Evolutionary conservation across 306 rosid species (phyloP).

Genomic region (Herpetospermum pedunculosum): DNA sequence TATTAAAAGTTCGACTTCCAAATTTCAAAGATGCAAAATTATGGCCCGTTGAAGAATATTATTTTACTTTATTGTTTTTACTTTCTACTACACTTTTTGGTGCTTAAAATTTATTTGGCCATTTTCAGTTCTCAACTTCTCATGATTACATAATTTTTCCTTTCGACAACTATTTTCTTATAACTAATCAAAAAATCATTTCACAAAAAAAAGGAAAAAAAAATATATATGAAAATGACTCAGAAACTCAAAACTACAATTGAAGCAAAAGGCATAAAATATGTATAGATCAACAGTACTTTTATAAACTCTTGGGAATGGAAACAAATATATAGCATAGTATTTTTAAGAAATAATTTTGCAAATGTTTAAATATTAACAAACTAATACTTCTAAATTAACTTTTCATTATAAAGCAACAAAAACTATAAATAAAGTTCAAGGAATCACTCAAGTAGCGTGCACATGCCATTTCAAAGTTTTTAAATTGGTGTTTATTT

Average conservation of each 20-base stretch:
- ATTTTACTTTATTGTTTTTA: neutral
- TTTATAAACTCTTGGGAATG: neutral
- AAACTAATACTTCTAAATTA: neutral
- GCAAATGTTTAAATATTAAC: neutral
- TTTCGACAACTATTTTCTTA: too few relatives aligned
- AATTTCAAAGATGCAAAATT: neutral
- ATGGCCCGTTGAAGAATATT: neutral
- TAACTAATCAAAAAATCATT: neutral
- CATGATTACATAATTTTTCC: too few relatives aligned
- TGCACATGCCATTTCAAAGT: too few relatives aligned
- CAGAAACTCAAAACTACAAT: neutral
- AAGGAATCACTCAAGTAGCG: neutral
- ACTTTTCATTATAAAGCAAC: neutral
- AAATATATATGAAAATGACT: too few relatives aligned
- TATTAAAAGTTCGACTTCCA: neutral
- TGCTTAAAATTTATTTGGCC: too few relatives aligned
- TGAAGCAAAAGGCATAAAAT: too few relatives aligned
- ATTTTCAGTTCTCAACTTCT: too few relatives aligned
- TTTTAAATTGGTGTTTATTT: too few relatives aligned
- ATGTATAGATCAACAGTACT: too few relatives aligned
- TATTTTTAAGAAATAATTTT: neutral
- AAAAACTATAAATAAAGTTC: neutral
- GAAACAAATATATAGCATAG: neutral
- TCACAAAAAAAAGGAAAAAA: too few relatives aligned
- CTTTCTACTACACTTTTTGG: neutral